A percentile compares a stretch with the other conserved stretches of the same genome.
Conservation (phyloP, 306 rosid genomes). For the Cercis canadensis region DNA sequence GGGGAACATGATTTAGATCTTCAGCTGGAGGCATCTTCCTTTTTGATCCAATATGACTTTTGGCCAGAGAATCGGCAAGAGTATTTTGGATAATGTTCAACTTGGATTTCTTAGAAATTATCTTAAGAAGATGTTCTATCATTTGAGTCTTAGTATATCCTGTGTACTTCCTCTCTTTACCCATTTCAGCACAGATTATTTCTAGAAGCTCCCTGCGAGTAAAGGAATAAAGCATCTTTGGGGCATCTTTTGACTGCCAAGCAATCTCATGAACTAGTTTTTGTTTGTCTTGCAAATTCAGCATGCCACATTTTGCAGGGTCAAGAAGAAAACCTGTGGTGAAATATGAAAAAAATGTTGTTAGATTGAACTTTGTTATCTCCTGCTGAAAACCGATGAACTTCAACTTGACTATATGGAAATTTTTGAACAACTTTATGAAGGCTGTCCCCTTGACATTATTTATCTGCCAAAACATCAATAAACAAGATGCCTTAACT, state of each 20-base stretch:
- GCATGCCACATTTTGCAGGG: conserved; percentile 59
- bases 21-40: conserved; percentile 53
- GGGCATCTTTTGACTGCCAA: conserved; percentile 65
- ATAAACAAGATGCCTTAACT: conserved; percentile 19
- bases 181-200: conserved; percentile 87
- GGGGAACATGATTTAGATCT: conserved; percentile 44
- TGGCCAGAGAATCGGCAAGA: conserved; percentile 41
- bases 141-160: conserved; percentile 80
- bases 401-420: conserved; percentile 11
- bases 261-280: conserved; percentile 73
- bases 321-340: conserved; percentile 66
- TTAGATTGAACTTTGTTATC: conserved; percentile 26
- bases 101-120: conserved; percentile 66
- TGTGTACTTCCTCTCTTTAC: conserved; percentile 86
- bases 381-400: conserved; percentile 13
- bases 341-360: conserved; percentile 18
- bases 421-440: conserved; percentile 22
- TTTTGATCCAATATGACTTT: conserved; percentile 57
- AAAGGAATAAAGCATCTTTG: conserved; percentile 69
- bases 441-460: conserved; percentile 18
- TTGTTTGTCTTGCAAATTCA: conserved; percentile 74
- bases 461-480: conserved; percentile 35
- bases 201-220: conserved; percentile 84
- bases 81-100: conserved; percentile 33
- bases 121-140: conserved; percentile 75